Base-by-base conservation (phyloP, 768 basidiomycete genomes). In the Melanogaster broomeanus region DNA sequence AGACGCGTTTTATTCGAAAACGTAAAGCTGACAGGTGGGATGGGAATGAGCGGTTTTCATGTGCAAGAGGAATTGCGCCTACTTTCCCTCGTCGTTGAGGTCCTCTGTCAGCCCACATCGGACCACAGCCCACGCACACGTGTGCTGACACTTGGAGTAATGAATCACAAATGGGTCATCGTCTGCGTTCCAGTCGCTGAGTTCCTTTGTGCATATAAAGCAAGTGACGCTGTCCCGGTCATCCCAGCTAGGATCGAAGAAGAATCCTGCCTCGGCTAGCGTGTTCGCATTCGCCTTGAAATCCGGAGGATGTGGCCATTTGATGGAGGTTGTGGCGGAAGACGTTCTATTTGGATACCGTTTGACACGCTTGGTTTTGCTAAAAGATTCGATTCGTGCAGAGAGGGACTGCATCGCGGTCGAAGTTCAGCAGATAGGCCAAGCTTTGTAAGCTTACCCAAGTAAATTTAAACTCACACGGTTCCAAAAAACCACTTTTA, bases 131-230 rank as follows among this genome's bases (percentile, higher is more conserved):
- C 93, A 97, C 6, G 84, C 76, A 67, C 93, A 95, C n/a, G 67
- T 69, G 42, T 63, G 67, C 16, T 74, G 74, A 57, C 87, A 87
- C 61, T 92, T 90, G 28, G 74, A 65, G 67, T 78, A 85, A 62
- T 98, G 95, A 34, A 96, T 86, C 35, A 82, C 76, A 58, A 89
- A 88, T 1, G 95, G 94, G 70, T 95, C 90, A 60, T 98, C 94
- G 1, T 82, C 73, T 40, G 75, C 76, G 42, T 88, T 88, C 95
- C 95, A 98, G 18, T 87, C 90, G 48, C 83, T 82, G 9, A 98
- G 77, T 54, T 87, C 77, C 60, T 94, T 90, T 40, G 77, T 78
- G 72, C 95, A 98, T 57, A 87, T 72, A 66, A 87, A 97, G 67
- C 95, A 98, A 4, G 80, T 77, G 19, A 89, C 93, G 59, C 82